Conservation (phyloP, 345 rosid species). For the Aquilaria malaccensis region DNA sequence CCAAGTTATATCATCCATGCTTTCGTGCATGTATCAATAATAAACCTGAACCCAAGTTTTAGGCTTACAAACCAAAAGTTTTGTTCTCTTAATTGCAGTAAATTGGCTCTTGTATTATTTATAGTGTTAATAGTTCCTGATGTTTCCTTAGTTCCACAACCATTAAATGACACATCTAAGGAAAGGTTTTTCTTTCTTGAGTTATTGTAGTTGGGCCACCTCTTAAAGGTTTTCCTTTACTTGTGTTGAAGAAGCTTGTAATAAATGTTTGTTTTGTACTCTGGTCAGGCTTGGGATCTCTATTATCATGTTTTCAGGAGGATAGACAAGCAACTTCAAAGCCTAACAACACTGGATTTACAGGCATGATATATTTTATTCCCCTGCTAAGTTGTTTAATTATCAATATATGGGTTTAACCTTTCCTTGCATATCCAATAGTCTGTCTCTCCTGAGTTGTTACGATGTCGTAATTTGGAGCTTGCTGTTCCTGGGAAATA, state of each 20-base stretch:
- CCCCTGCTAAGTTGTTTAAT: slow-evolving; percentile 5
- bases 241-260: neutral
- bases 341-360: slow-evolving; percentile 85
- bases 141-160: no score
- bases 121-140: no score
- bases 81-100: no score
- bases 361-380: slow-evolving; percentile 45
- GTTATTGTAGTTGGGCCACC: no score
- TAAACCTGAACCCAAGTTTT: no score
- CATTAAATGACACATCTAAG: no score
- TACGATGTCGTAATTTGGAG: slow-evolving; percentile 80
- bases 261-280: slow-evolving; percentile 15
- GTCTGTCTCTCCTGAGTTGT: slow-evolving; percentile 96
- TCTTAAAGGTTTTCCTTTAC: neutral
- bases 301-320: slow-evolving; percentile 93
- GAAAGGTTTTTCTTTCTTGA: no score
- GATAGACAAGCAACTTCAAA: slow-evolving; percentile 91
- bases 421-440: slow-evolving; percentile 20
- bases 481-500: slow-evolving; percentile 99
- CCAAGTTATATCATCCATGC: no score
- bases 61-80: no score
- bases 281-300: slow-evolving; percentile 96
- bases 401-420: slow-evolving; percentile 11
- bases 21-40: no score
- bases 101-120: no score